Base-by-base conservation (phyloP, 1,139 yeast species). In the Sugiyamaella paludigena region DNA sequence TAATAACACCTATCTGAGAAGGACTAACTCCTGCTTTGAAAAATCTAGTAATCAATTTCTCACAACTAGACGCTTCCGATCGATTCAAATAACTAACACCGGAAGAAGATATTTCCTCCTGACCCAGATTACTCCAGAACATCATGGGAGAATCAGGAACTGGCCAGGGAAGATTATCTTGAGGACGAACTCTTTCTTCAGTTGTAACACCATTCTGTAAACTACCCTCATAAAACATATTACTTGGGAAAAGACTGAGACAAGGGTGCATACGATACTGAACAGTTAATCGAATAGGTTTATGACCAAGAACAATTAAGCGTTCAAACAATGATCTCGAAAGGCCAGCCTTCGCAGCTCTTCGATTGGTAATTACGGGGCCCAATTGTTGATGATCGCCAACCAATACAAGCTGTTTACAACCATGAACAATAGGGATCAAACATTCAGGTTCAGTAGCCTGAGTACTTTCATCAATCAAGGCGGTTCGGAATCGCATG, bases 321-420 rank as follows among this genome's bases (percentile, higher is more conserved):
- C 97, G 77, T 68, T 91, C 97, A 67, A 89, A 91, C 47, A 89
- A 70, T 0, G 96, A 87, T 63, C 87, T 95, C 52, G 79, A 78
- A 52, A 91, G 75, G 19, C 97, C 97, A 0, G 95, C 95, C 55
- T 84, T 83, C 24, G 84, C 89, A 1, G 95, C 96, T 58, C 77
- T 78, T 60, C 81, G 79, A 61, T 87, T 89, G 54, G 87, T 70
- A 45, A 89, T 84, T 24, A 88, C 95, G 0, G 97, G 97, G 2
- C 97, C 97, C 58, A 89, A 73, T 71, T 91, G 98, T 70, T 87
- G 94, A 67, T 91, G 97, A 65, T 91, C 98, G 60, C 98, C 98
- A 43, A 91, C 96, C 28, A 91, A 72, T 43, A 89, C 80, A 3
- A 88, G 89, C 64, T 89, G 96, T 63, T 85, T 85, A 48, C 95